Conservation (phyloP, 169 alveolate genomes). For the Perkinsus chesapeaki region DNA sequence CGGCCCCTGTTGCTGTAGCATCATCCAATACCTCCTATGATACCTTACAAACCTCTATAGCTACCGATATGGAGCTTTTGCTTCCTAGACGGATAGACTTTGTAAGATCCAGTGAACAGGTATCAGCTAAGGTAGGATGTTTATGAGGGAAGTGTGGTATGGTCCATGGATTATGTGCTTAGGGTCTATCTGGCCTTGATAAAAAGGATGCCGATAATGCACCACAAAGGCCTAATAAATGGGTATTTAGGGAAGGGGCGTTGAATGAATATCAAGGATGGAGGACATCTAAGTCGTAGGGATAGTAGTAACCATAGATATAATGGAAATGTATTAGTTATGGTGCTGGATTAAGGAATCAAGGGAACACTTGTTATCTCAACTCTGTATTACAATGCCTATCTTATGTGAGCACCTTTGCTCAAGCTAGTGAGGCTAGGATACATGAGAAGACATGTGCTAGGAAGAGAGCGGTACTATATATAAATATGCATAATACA, state of each 20-base stretch:
- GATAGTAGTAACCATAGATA: background rate
- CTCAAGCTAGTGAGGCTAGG: background rate
- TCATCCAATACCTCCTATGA: background rate
- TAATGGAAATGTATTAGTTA: background rate
- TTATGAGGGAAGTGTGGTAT: no score
- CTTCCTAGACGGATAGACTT: background rate
- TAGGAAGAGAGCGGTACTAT: background rate
- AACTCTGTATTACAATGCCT: background rate
- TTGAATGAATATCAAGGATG: background rate
- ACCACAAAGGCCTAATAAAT: background rate
- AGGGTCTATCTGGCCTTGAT: background rate
- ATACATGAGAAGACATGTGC: background rate
- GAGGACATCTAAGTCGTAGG: background rate
- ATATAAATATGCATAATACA: background rate
- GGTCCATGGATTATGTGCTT: background rate
- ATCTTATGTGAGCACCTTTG: background rate
- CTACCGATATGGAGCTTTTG: background rate
- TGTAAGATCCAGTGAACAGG: background rate
- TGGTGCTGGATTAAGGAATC: background rate
- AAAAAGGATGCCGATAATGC: background rate
- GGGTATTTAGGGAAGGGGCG: background rate
- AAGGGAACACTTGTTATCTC: background rate
- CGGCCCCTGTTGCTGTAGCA: background rate
- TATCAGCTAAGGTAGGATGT: background rate
- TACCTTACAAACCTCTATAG: background rate